These are phyloP conservation scores for Fusarium transvaalense DNA, from an alignment of 2,329 filamentous ascomycete genomes.

Conservation along the genomic window DNA sequence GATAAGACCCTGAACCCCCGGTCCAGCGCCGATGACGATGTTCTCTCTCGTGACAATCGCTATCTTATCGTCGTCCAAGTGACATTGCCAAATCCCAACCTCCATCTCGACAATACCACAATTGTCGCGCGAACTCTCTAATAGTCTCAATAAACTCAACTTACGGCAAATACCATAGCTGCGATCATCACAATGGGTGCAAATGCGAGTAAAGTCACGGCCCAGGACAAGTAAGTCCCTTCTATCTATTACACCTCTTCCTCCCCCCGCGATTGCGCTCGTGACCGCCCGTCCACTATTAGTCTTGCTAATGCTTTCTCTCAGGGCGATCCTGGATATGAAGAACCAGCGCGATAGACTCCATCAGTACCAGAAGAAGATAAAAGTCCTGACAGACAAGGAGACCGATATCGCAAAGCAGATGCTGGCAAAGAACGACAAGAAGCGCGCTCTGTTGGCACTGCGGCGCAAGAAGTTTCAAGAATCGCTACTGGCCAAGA, in stretches of 20 bases:
- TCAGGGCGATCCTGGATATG: constrained; percentile 94
- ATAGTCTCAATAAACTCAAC: neutral
- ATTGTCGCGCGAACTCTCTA: constrained; percentile 2
- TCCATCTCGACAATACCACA: constrained; percentile 1
- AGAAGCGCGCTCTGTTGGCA: constrained; percentile 84
- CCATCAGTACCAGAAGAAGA: constrained; percentile 93
- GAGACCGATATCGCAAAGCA: constrained; percentile 88
- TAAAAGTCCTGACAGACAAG: constrained; percentile 84
- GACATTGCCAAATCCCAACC: neutral
- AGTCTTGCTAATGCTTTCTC: constrained; percentile 8
- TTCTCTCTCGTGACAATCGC: constrained; percentile 46
- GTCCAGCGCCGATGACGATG: constrained; percentile 46
- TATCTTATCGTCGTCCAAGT: constrained; percentile 16
- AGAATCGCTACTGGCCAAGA: constrained; percentile 87
- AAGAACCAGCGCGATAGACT: constrained; percentile 98
- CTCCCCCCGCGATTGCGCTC: constrained; percentile 32
- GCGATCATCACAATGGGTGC: constrained; percentile 62
- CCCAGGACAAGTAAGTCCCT: constrained; percentile 82
- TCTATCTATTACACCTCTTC: constrained; percentile 13
- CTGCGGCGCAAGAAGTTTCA: constrained; percentile 97
- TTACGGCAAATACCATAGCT: constrained; percentile 13
- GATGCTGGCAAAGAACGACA: constrained; percentile 85
- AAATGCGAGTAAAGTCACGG: constrained; percentile 69
- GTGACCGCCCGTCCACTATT: constrained; percentile 23
- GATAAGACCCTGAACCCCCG: constrained; percentile 42